These are phyloP conservation scores for Phytophthora citricola DNA, from an alignment of 352 stramenopile species.

Conservation along the genomic window DNA sequence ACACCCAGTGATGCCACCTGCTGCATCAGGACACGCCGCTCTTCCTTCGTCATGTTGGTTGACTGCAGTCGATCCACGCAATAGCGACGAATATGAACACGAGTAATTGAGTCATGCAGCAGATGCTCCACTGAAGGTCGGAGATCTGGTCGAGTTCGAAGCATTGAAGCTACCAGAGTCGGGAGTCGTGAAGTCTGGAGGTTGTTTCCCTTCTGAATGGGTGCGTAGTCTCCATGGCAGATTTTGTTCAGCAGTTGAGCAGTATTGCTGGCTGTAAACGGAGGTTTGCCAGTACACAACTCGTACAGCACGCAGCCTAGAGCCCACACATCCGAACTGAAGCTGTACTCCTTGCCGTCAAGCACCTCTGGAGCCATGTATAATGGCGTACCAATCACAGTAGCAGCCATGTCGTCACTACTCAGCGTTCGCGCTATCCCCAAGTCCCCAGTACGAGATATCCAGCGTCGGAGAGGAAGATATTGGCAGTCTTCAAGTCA, in stretches of 20 bases:
- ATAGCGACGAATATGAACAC: slow-evolving; percentile 46
- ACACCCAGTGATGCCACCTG: slow-evolving; percentile 38
- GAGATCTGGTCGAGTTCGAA: slow-evolving; percentile 38
- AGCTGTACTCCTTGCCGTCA: slow-evolving; percentile 79
- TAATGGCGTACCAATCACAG: slow-evolving; percentile 89
- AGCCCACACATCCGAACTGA: slow-evolving; percentile 88
- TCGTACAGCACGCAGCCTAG: slow-evolving; percentile 91
- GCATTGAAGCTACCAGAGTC: slow-evolving; percentile 45
- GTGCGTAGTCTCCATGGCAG: slow-evolving; percentile 45
- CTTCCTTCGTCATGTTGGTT: slow-evolving; percentile 16
- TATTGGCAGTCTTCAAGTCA: slow-evolving; percentile 94
- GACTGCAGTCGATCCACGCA: slow-evolving; percentile 31
- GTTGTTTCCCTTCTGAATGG: slow-evolving; percentile 33
- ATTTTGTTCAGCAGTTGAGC: slow-evolving; percentile 67
- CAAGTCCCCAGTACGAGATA: slow-evolving; percentile 89
- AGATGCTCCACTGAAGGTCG: slow-evolving; percentile 48
- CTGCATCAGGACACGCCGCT: slow-evolving; percentile 31
- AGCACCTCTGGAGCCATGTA: slow-evolving; percentile 92
- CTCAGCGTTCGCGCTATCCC: slow-evolving; percentile 71
- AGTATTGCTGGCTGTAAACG: slow-evolving; percentile 59
- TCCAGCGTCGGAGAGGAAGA: slow-evolving; percentile 70
- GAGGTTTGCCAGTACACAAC: slow-evolving; percentile 67
- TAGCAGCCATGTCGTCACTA: slow-evolving; percentile 57
- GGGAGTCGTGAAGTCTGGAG: slow-evolving; percentile 35
- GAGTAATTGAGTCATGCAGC: slow-evolving; percentile 34